phyloP scores from a whole-genome alignment of 352 stramenopile species.

The Thalassiosira livingstoniorum region DNA sequence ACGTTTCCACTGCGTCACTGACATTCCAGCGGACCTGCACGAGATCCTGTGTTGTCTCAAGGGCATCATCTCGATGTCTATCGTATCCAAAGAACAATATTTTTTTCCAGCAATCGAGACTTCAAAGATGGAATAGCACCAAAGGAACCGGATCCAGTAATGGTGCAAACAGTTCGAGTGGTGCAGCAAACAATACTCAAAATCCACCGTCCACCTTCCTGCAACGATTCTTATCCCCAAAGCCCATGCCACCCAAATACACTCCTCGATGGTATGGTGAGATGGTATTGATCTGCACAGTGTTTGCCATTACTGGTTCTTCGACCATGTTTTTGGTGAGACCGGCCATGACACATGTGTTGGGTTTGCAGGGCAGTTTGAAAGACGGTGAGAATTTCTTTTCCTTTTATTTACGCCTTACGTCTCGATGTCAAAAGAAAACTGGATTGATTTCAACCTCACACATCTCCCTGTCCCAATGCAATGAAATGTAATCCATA shows the following conservation, averaged over 20 bases:
- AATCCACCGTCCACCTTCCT: constrained; percentile 48
- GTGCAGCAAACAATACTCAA: constrained; percentile 3
- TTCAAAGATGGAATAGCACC: constrained; percentile 15
- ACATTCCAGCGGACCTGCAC: no score
- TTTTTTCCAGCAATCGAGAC: background rate
- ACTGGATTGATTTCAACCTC: no score
- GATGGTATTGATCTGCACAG: constrained; percentile 80
- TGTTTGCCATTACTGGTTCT: constrained; percentile 83
- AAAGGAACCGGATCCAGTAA: background rate
- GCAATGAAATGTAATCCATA: no score
- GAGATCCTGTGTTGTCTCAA: no score
- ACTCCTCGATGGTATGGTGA: constrained; percentile 79
- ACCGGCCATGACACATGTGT: constrained; percentile 71
- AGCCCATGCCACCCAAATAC: constrained; percentile 64
- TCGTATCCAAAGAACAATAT: no score
- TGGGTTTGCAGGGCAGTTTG: constrained; percentile 74
- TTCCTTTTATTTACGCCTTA: background rate
- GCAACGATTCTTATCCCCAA: constrained; percentile 63
- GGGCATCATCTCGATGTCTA: no score
- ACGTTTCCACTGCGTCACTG: no score
- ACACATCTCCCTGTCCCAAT: no score
- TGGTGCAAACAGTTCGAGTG: background rate
- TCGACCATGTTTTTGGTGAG: constrained; percentile 84
- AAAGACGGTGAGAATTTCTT: constrained; percentile 59
- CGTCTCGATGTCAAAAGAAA: no score